These are phyloP conservation scores for Solanum megistacrolobum DNA, from an alignment of 257 asterid genomes.

Conservation along the genomic window DNA sequence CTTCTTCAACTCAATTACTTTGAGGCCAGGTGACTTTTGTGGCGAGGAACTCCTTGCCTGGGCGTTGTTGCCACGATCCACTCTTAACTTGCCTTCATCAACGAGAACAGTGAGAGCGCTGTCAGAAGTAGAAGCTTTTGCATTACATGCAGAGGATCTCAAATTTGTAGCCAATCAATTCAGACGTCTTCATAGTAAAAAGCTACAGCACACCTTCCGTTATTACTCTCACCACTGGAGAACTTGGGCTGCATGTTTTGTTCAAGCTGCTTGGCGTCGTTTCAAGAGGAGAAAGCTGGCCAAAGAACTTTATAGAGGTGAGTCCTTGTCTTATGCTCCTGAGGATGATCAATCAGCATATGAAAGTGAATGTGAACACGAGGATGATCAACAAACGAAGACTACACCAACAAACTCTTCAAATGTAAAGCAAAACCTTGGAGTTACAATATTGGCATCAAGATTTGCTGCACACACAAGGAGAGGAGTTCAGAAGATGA, in stretches of 20 bases:
- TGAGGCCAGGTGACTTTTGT: conserved; percentile 61
- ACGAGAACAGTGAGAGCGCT: conserved; percentile 75
- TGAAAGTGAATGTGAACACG: conserved; percentile 7
- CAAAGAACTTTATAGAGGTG: conserved; percentile 30
- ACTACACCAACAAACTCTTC: conserved; percentile 6
- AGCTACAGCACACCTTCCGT: conserved; percentile 67
- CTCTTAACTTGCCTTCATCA: conserved; percentile 58
- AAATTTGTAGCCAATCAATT: conserved; percentile 76
- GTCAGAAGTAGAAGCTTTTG: conserved; percentile 73
- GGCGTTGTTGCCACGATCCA: conserved; percentile 63
- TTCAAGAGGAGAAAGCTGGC: conserved; percentile 35
- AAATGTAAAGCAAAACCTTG: not conserved
- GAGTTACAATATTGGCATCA: no score
- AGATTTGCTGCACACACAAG: no score
- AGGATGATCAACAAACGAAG: conserved; percentile 9
- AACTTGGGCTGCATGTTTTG: conserved; percentile 73
- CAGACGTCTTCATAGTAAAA: conserved; percentile 80
- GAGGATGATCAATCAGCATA: conserved; percentile 14
- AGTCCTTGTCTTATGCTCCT: conserved; percentile 25
- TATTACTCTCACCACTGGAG: conserved; percentile 86
- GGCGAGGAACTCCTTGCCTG: conserved; percentile 86
- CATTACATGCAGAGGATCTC: conserved; percentile 73
- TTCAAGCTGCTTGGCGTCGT: conserved; percentile 78
- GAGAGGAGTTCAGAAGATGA: no score
- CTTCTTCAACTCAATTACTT: conserved; percentile 59